Evolutionary conservation across 2,329 filamentous ascomycete genomes (phyloP).

Genomic region (Fusarium concolor): DNA sequence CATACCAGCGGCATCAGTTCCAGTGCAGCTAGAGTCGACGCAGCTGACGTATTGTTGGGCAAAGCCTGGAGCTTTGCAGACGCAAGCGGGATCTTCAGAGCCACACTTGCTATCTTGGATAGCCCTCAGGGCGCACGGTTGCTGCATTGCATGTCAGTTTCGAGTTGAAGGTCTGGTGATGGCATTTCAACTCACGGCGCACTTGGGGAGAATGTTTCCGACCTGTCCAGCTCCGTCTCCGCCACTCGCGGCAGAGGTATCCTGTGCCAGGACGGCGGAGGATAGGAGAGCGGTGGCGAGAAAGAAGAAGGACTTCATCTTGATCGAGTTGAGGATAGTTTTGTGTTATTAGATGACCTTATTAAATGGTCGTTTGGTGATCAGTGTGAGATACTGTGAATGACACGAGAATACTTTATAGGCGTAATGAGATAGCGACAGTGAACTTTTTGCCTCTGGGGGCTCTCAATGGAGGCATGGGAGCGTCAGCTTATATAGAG

Average conservation of each 20-base stretch:
- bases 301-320: conserved; percentile 22
- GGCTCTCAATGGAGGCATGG: not conserved
- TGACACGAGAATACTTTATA: too few species aligned
- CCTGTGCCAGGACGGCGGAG: conserved; percentile 8
- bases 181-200: conserved; percentile 6
- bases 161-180: not conserved
- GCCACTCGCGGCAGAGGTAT: not conserved
- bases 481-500: conserved; percentile 1
- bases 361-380: not conserved
- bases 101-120: conserved; percentile 12
- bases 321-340: not conserved
- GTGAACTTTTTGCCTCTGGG: not conserved
- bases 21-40: not conserved
- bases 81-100: conserved; percentile 8
- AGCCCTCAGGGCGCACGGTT: conserved; percentile 12
- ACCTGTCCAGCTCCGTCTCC: not conserved
- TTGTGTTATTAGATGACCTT: too few species aligned
- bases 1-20: conserved; percentile 15
- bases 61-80: conserved; percentile 17
- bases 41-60: not conserved
- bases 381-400: not conserved
- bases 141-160: conserved; percentile 2
- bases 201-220: not conserved
- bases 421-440: not conserved
- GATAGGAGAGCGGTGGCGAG: not conserved